A percentile compares a stretch with the other conserved stretches of the same genome.
These are phyloP conservation scores for Orbilia blumenaviensis DNA, from an alignment of 2,329 filamentous ascomycete species.

Conservation along the genomic window DNA sequence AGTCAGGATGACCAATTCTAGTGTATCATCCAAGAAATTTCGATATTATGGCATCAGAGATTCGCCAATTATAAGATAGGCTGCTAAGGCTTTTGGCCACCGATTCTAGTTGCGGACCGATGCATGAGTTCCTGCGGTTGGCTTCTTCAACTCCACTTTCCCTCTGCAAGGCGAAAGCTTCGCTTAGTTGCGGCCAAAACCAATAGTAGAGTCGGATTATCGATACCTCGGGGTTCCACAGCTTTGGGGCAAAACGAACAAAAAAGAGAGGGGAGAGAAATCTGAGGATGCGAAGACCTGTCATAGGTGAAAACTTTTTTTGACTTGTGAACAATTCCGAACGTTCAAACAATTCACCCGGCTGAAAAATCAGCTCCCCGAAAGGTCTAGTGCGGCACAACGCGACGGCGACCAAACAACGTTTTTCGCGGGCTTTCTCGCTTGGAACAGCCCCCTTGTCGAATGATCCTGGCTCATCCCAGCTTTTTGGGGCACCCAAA, in stretches of 20 bases:
- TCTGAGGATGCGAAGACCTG: neutral
- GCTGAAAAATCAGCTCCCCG: conserved; percentile 28
- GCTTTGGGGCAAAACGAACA: no score
- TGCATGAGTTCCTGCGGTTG: neutral
- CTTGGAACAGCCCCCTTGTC: conserved; percentile 27
- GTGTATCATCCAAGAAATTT: neutral
- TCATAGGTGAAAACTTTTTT: neutral
- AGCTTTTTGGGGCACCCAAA: conserved; percentile 26
- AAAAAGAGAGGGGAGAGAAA: no score
- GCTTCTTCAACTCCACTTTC: neutral
- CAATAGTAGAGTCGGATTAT: neutral
- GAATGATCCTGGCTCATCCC: neutral
- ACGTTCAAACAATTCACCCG: neutral
- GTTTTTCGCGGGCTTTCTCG: conserved; percentile 47
- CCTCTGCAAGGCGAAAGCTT: neutral
- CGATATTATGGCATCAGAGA: no score
- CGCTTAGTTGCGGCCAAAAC: neutral
- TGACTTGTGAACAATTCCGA: neutral
- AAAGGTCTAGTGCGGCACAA: conserved; percentile 39
- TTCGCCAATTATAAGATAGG: no score
- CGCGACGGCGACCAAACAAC: conserved; percentile 48
- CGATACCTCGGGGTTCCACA: conserved; percentile 41
- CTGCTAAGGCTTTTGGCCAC: no score
- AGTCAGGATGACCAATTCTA: conserved; percentile 17
- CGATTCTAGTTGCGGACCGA: neutral